Base-by-base conservation (phyloP, 148 eudicot species). In the Rhododendron williamsianum region DNA sequence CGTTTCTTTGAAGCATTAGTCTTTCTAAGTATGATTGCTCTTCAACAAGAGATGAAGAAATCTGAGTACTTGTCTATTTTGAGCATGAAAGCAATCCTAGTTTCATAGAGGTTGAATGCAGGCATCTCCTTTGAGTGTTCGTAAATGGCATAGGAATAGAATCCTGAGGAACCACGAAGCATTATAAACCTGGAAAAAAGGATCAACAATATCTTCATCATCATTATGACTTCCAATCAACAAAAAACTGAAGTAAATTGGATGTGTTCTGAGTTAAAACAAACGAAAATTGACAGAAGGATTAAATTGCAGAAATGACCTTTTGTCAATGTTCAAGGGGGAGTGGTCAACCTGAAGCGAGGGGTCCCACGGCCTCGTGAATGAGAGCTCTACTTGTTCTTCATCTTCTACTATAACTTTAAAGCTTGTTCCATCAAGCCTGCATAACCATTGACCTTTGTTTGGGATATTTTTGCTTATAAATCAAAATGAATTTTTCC, bases 41-140 rank as follows among this genome's bases (percentile, higher is more conserved):
- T 36, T 58, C 65, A 19, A 18, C 65, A 58, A 58, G 65, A 58
- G 65, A 58, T 58, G 23, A 58, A 58, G 23, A 18, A 58, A 58
- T 65, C 25, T 65, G 33, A n/a, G 12, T 67, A 67, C 98, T 90
- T 91, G 87, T 93, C 91, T 84, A 93, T 93, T 83, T 91, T 89
- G 45, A 96, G 96, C 94, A 93, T 96, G 93, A 94, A 94, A 60
- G 88, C 94, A 45, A 93, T 93, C 85, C 98, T 91, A 33, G 98
- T 93, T 87, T 96, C 95, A 81, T 89, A 91, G 51, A 96, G 91
- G 87, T 91, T 93, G 83, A 96, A 91, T 63, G 89, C 96, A 71
- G 96, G 98, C 98, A 95, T 93, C 16, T 92, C 95, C 83, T 84
- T 91, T 80, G 72, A 76, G 49, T 89, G 96, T 63, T 93, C 94